These are phyloP conservation scores for Marasmius tenuissimus DNA, from an alignment of 1,284 basidiomycete genomes.

Conservation along the genomic window DNA sequence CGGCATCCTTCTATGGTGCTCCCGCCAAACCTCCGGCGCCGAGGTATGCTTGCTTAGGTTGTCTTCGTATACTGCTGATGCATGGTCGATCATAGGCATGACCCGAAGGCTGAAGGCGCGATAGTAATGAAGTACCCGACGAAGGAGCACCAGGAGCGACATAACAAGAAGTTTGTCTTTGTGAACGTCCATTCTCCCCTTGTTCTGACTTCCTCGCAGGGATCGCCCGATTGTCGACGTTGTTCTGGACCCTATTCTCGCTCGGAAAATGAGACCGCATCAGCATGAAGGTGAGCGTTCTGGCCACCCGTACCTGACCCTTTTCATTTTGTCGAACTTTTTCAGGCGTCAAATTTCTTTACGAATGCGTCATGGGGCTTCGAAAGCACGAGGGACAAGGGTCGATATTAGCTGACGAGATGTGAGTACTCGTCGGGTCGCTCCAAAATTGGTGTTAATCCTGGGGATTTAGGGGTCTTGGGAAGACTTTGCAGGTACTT, in stretches of 20 bases:
- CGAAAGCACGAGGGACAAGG: constrained; percentile 87
- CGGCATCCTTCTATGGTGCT: constrained; percentile 60
- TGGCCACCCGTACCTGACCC: not conserved
- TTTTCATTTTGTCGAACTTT: not conserved
- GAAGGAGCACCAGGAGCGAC: constrained; percentile 62
- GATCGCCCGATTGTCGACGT: constrained; percentile 74
- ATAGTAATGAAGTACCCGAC: constrained; percentile 86
- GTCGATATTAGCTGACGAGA: constrained; percentile 97
- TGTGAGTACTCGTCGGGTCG: constrained; percentile 56
- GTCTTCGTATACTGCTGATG: constrained; percentile 16
- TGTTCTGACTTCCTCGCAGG: constrained; percentile 32
- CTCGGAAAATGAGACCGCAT: constrained; percentile 81
- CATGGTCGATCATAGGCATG: constrained; percentile 51
- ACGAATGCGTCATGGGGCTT: constrained; percentile 95
- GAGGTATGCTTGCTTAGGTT: constrained; percentile 41
- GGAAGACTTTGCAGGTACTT: constrained; percentile 83
- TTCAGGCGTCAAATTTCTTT: constrained; percentile 86
- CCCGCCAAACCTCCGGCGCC: constrained; percentile 44
- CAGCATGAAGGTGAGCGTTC: constrained; percentile 78
- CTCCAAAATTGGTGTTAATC: constrained; percentile 10
- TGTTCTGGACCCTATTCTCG: constrained; percentile 90
- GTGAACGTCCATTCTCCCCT: not conserved
- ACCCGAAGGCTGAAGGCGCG: constrained; percentile 75
- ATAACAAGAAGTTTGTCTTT: constrained; percentile 69
- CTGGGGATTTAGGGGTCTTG: constrained; percentile 72